Conservation (phyloP, 352 stramenopile species). For the Globisporangium nunn region DNA sequence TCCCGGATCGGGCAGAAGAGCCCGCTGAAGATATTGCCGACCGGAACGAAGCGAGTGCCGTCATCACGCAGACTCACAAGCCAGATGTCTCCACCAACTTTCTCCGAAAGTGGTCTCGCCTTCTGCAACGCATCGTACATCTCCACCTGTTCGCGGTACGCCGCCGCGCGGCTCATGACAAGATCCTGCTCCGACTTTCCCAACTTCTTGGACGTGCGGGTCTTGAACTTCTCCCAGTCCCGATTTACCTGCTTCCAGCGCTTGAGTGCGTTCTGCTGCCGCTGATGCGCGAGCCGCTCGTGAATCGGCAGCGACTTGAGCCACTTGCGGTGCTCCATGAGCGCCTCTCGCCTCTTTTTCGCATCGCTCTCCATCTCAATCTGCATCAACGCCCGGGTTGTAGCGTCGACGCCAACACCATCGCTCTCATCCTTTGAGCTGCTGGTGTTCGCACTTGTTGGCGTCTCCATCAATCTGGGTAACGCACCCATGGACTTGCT, state of each 20-base stretch:
- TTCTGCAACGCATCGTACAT: slow-evolving; percentile 87
- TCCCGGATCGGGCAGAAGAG: slow-evolving; percentile 86
- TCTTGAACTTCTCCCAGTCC: slow-evolving; percentile 69
- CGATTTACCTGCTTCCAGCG: slow-evolving; percentile 66
- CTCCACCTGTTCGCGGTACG: slow-evolving; percentile 87
- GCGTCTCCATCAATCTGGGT: not conserved
- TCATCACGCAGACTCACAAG: slow-evolving; percentile 84
- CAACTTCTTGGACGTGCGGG: slow-evolving; percentile 41
- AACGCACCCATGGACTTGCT: slow-evolving; percentile 8
- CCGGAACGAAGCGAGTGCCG: slow-evolving; percentile 79
- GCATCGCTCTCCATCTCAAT: slow-evolving; percentile 28
- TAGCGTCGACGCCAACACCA: not conserved
- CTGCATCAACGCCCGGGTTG: slow-evolving; percentile 7
- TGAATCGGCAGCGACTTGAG: slow-evolving; percentile 65
- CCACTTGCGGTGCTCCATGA: slow-evolving; percentile 53
- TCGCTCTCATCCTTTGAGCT: not conserved
- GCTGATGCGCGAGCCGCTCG: slow-evolving; percentile 52
- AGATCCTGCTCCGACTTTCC: slow-evolving; percentile 67
- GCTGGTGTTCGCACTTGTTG: not conserved
- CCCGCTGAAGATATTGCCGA: slow-evolving; percentile 92
- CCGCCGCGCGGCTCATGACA: slow-evolving; percentile 78
- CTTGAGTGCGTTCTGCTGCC: slow-evolving; percentile 58
- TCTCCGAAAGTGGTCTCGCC: slow-evolving; percentile 78
- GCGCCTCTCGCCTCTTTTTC: slow-evolving; percentile 33
- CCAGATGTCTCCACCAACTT: slow-evolving; percentile 86